Evolutionary conservation across 441 rosid genomes (phyloP).

Genomic region (Macaranga tanarius): DNA sequence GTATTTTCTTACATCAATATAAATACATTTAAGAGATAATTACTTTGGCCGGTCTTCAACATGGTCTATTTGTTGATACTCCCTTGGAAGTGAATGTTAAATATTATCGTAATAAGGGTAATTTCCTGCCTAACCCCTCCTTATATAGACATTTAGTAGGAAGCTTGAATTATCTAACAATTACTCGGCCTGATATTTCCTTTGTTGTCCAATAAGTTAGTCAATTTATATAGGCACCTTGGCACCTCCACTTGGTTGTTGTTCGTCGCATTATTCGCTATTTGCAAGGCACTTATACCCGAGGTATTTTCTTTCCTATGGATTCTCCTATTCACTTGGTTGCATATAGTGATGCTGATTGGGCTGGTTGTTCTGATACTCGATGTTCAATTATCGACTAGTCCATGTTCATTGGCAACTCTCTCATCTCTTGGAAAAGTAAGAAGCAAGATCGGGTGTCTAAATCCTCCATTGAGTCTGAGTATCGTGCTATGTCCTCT

Average conservation of each 20-base stretch:
- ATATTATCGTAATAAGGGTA: not conserved
- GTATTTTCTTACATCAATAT: slow-evolving; percentile 7
- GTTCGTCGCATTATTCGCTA: not conserved
- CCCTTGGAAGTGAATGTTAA: slow-evolving; percentile 10
- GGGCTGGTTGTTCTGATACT: too few relatives aligned
- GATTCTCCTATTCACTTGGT: not conserved
- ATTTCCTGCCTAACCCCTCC: not conserved
- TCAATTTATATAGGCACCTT: slow-evolving; percentile 5
- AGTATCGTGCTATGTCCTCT: too few relatives aligned
- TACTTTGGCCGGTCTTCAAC: not conserved
- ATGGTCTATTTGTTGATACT: not conserved
- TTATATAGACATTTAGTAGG: slow-evolving; percentile 9
- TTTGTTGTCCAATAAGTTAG: slow-evolving; percentile 8
- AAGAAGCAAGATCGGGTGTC: too few relatives aligned
- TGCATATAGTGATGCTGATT: too few relatives aligned
- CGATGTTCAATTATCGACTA: too few relatives aligned
- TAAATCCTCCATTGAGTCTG: too few relatives aligned
- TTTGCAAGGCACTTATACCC: not conserved
- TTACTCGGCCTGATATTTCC: slow-evolving; percentile 11
- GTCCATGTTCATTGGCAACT: too few relatives aligned
- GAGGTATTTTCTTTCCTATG: not conserved
- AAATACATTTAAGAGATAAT: slow-evolving; percentile 6
- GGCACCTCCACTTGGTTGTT: not conserved
- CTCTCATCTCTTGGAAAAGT: too few relatives aligned
- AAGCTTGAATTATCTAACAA: slow-evolving; percentile 13